Evolutionary conservation across 306 rosid species (phyloP).

Genomic region (Inga oerstediana): DNA sequence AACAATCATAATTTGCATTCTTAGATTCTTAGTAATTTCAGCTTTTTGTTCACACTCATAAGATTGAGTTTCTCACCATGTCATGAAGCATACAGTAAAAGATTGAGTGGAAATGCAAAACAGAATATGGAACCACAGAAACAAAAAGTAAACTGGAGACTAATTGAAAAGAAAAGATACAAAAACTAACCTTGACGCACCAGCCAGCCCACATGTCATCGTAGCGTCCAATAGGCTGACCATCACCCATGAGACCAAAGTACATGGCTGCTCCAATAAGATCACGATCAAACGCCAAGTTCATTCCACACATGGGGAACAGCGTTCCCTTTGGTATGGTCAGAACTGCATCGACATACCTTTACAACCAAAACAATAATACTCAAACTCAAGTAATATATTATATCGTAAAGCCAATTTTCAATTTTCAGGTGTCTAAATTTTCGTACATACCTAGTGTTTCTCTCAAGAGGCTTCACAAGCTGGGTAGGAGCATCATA

Average conservation of each 20-base stretch:
- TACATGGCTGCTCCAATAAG: constrained; percentile 27
- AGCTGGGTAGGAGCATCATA: constrained; percentile 61
- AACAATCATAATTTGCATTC: constrained; percentile 7
- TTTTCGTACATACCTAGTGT: constrained; percentile 40
- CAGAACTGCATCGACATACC: constrained; percentile 53
- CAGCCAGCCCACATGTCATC: constrained; percentile 31
- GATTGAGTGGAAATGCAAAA: not conserved
- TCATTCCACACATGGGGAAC: constrained; percentile 32
- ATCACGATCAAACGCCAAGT: constrained; percentile 24
- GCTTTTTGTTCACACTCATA: not conserved
- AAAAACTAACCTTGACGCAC: constrained; percentile 24
- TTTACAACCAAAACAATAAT: constrained; percentile 27
- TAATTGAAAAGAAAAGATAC: not conserved
- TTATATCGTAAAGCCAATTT: not conserved
- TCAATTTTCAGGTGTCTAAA: not conserved
- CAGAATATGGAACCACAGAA: not conserved
- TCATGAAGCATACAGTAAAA: not conserved
- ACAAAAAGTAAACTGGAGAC: not conserved
- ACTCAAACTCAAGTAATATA: not conserved
- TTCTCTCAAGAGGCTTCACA: constrained; percentile 58
- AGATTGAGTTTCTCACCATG: not conserved
- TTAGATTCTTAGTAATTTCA: constrained; percentile 22
- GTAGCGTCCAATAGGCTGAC: constrained; percentile 29
- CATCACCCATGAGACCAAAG: constrained; percentile 32
- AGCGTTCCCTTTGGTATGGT: constrained; percentile 56